These are phyloP conservation scores for Colletotrichum sp. DNA, from an alignment of 2,329 filamentous ascomycete genomes.

Conservation along the genomic window DNA sequence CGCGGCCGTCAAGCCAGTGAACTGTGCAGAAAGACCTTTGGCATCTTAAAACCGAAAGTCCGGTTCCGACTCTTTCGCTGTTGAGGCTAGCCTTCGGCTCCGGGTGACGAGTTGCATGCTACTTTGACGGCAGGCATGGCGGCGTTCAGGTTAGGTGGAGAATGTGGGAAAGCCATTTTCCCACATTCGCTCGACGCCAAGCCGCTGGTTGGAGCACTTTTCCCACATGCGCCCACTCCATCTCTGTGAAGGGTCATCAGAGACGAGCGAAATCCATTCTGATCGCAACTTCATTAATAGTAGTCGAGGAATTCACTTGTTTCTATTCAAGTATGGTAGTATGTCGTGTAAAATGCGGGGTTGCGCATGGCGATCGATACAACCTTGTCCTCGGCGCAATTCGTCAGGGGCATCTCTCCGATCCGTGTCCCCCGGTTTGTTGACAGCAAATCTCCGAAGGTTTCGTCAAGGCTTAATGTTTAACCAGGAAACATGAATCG, in stretches of 20 bases:
- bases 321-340: neutral
- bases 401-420: neutral
- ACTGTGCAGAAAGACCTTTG: neutral
- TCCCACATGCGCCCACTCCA: neutral
- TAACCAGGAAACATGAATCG: neutral
- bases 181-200: neutral
- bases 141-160: neutral
- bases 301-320: neutral
- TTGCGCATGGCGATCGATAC: neutral
- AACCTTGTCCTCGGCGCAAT: neutral
- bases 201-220: neutral
- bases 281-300: neutral
- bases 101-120: neutral
- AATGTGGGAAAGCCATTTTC: neutral
- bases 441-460: neutral
- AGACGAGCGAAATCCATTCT: neutral
- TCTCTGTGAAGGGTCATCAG: neutral
- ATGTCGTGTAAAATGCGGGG: neutral
- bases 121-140: neutral
- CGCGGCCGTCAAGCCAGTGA: neutral
- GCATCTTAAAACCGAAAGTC: neutral
- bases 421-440: neutral
- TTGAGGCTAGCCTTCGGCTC: neutral
- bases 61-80: neutral
- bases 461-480: neutral